These are phyloP conservation scores for Liquidambar formosana DNA, from an alignment of 164 flowering plant genomes.

Conservation along the genomic window DNA sequence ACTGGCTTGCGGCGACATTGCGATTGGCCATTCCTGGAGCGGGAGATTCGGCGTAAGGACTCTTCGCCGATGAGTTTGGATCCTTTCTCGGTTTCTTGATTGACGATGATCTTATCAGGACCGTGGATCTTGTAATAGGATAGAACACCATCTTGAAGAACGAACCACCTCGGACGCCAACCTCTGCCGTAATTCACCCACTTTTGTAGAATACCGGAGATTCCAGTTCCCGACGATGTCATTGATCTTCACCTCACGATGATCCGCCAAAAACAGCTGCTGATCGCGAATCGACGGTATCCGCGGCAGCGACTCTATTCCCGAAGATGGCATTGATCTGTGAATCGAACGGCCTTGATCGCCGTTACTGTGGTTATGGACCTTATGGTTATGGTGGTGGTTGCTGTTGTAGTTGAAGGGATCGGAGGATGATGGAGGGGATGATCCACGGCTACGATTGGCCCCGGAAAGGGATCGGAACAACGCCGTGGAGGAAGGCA, in stretches of 20 bases:
- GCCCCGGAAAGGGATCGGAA: too few relatives aligned
- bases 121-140: conserved; percentile 80
- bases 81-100: conserved; percentile 70
- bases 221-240: conserved; percentile 79
- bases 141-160: conserved; percentile 57
- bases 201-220: conserved; percentile 73
- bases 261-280: conserved; percentile 14
- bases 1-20: conserved; percentile 55
- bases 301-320: conserved; percentile 13
- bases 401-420: neutral
- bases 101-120: conserved; percentile 73
- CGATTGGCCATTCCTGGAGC: conserved; percentile 21
- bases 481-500: neutral
- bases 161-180: conserved; percentile 94
- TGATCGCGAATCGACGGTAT: conserved; percentile 29
- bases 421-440: conserved; percentile 12
- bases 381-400: conserved; percentile 1
- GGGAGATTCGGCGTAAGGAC: conserved; percentile 43
- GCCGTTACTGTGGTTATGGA: neutral
- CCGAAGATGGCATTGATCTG: neutral
- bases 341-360: conserved; percentile 21
- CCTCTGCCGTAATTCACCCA: conserved; percentile 99
- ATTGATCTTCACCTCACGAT: conserved; percentile 56
- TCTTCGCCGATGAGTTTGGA: conserved; percentile 83
- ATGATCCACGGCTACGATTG: neutral